These are phyloP conservation scores for Globisporangium abappressorium DNA, from an alignment of 352 stramenopile genomes.

Conservation along the genomic window DNA sequence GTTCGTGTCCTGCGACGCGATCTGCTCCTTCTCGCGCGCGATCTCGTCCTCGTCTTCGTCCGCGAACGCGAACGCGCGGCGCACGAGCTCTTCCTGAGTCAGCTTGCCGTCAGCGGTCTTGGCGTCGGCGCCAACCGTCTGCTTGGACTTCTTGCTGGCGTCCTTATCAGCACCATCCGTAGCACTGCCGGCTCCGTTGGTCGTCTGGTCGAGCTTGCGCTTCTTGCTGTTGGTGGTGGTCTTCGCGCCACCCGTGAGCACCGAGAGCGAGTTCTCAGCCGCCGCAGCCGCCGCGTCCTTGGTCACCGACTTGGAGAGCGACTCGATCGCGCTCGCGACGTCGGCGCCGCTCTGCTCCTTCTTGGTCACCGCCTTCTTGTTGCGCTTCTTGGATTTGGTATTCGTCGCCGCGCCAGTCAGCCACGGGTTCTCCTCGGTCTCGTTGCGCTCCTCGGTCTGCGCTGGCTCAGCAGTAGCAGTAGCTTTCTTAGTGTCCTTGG, in stretches of 20 bases:
- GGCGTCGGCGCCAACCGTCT: slow-evolving; percentile 18
- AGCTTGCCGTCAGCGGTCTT: slow-evolving; percentile 25
- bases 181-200: background rate
- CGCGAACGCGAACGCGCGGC: slow-evolving; percentile 93
- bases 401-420: slow-evolving; percentile 30
- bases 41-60: slow-evolving; percentile 93
- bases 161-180: slow-evolving; percentile 19
- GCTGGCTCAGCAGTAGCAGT: slow-evolving; percentile 17
- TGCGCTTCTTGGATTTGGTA: slow-evolving; percentile 64
- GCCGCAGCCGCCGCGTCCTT: slow-evolving; percentile 20
- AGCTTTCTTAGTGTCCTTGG: slow-evolving; percentile 2
- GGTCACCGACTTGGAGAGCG: slow-evolving; percentile 47
- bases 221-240: slow-evolving; percentile 31
- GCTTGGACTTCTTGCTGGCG: slow-evolving; percentile 39
- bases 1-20: slow-evolving; percentile 59
- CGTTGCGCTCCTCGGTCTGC: background rate
- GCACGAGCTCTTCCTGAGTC: slow-evolving; percentile 93
- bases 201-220: slow-evolving; percentile 31
- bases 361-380: slow-evolving; percentile 50
- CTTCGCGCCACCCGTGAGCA: slow-evolving; percentile 32
- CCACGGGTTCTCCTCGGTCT: slow-evolving; percentile 71
- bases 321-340: slow-evolving; percentile 60
- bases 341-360: slow-evolving; percentile 31
- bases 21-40: slow-evolving; percentile 87
- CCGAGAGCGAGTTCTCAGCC: slow-evolving; percentile 18